Evolutionary conservation across 768 basidiomycete species (phyloP).

Genomic region (Boletellus ananas): DNA sequence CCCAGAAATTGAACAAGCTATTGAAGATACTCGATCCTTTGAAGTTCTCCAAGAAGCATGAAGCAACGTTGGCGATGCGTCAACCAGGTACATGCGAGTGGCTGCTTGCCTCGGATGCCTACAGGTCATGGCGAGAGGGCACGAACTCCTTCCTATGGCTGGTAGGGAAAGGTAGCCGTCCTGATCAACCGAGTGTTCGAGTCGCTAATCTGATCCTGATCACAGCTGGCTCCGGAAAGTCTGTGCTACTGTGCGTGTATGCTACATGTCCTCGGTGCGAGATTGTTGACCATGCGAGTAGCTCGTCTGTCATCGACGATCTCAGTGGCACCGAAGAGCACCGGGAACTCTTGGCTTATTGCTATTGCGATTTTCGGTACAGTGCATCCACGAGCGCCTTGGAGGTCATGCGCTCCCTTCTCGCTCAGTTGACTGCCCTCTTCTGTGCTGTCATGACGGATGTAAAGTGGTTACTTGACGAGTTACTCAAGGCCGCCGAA

Average conservation of each 20-base stretch:
- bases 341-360: constrained; percentile 5
- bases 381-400: constrained; percentile 6
- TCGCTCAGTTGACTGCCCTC: constrained; percentile 9
- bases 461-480: not conserved
- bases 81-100: constrained; percentile 13
- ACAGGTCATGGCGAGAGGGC: constrained; percentile 6
- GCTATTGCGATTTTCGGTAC: constrained; percentile 24
- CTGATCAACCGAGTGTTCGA: not conserved
- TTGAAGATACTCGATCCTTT: not conserved
- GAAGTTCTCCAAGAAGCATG: not conserved
- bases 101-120: constrained; percentile 1
- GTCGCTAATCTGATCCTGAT: not conserved
- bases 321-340: not conserved
- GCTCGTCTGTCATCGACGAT: not conserved
- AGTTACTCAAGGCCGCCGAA: constrained; percentile 2
- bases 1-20: not conserved
- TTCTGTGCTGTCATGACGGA: not conserved
- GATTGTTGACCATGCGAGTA: not conserved
- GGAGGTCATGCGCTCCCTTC: constrained; percentile 17
- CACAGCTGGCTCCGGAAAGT: constrained; percentile 1
- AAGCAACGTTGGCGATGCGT: constrained; percentile 3
- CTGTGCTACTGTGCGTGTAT: not conserved
- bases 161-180: constrained; percentile 14
- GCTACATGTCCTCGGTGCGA: no score
- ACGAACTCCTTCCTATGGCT: constrained; percentile 11